These are phyloP conservation scores for Basipetospora chlamydospora DNA, from an alignment of 2,329 filamentous ascomycete species.

Conservation along the genomic window DNA sequence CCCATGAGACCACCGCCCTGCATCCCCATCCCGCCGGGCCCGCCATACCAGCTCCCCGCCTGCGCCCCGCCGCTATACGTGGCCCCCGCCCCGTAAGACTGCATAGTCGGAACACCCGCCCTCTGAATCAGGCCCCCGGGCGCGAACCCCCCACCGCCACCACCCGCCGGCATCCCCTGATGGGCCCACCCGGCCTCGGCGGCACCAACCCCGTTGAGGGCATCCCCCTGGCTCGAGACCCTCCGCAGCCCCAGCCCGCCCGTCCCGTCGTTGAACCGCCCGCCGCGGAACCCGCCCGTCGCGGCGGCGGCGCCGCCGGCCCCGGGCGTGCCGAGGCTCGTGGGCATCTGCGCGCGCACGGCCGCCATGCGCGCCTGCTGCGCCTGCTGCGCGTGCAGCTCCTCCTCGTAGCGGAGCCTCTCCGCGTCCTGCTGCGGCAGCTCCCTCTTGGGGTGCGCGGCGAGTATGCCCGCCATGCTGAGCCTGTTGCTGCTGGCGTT, in stretches of 20 bases:
- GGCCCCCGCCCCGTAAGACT: too few species aligned
- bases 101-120: conserved; percentile 12
- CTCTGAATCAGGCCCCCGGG: conserved; percentile 16
- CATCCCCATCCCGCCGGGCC: conserved; percentile 9
- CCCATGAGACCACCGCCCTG: conserved; percentile 1
- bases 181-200: conserved; percentile 17
- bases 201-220: conserved; percentile 5
- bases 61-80: conserved; percentile 10
- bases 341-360: conserved; percentile 34
- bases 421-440: conserved; percentile 25
- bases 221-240: conserved; percentile 11
- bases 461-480: conserved; percentile 46
- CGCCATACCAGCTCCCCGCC: conserved; percentile 15
- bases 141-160: too few species aligned
- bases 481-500: conserved; percentile 19
- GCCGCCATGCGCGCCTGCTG: conserved; percentile 33
- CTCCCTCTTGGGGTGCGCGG: conserved; percentile 26
- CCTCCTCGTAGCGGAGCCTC: conserved; percentile 24
- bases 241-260: conserved; percentile 22
- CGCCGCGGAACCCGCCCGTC: conserved; percentile 33
- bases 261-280: conserved; percentile 38
- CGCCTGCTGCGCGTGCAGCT: conserved; percentile 23
- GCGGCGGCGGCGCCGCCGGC: conserved; percentile 10
- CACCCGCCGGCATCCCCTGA: too few species aligned
- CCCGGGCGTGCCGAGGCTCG: conserved; percentile 18